Percentiles rank a stretch among this genome's conserved stretches.
Conservation (phyloP, 768 basidiomycete species). For the Postia placenta region DNA sequence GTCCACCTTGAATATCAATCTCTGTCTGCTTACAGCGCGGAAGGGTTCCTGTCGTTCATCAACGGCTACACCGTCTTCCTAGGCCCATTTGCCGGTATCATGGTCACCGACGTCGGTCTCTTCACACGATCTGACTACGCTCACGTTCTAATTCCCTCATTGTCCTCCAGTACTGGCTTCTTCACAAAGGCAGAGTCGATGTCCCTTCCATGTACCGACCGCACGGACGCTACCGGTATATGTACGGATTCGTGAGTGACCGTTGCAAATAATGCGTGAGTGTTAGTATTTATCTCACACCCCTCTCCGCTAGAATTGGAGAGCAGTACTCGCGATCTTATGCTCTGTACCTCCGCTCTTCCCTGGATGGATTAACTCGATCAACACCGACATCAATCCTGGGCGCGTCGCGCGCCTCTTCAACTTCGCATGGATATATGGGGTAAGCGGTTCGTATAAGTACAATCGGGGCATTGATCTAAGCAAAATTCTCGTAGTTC, state of each 20-base stretch:
- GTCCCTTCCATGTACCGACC: conserved; percentile 84
- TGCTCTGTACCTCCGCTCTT: conserved; percentile 64
- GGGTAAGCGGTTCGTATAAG: conserved; percentile 41
- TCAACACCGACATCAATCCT: conserved; percentile 59
- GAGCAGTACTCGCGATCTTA: conserved; percentile 64
- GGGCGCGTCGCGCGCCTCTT: conserved; percentile 54
- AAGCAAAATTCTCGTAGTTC: conserved; percentile 18
- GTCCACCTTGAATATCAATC: background rate
- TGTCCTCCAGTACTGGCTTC: conserved; percentile 65
- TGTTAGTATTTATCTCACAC: too few species aligned
- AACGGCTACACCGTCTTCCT: conserved; percentile 82
- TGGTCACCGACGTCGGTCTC: conserved; percentile 47
- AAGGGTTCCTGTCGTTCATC: conserved; percentile 73
- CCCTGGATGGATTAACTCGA: conserved; percentile 72
- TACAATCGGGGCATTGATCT: background rate
- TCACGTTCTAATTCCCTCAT: background rate
- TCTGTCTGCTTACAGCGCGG: conserved; percentile 32
- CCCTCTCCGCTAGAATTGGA: conserved; percentile 83
- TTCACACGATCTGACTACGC: background rate
- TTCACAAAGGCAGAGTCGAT: conserved; percentile 67
- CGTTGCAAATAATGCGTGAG: background rate
- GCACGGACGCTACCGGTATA: conserved; percentile 74
- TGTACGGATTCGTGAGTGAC: conserved; percentile 56
- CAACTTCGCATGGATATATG: conserved; percentile 72
- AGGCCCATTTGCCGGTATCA: conserved; percentile 78